Conservation (phyloP, 805 yeast species). For the Priceomyces fermenticarens region DNA sequence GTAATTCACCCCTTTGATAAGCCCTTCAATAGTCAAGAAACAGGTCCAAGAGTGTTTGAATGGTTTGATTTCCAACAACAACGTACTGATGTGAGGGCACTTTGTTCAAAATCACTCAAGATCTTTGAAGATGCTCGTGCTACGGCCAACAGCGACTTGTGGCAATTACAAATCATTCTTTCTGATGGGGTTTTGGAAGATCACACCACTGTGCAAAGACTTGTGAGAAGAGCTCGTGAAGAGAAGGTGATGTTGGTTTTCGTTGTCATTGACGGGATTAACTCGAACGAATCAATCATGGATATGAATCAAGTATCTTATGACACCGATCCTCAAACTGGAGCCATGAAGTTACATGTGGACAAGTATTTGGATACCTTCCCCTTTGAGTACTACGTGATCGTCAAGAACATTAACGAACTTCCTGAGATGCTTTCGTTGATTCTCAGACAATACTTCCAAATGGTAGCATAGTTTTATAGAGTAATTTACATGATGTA, state of each 20-base stretch:
- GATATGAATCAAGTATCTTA: conserved; percentile 94
- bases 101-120: conserved; percentile 68
- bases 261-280: conserved; percentile 88
- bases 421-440: conserved; percentile 88
- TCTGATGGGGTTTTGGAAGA: conserved; percentile 98
- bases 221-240: conserved; percentile 90
- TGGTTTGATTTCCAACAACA: conserved; percentile 90
- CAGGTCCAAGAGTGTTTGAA: conserved; percentile 81
- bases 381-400: conserved; percentile 96
- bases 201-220: conserved; percentile 74
- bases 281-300: conserved; percentile 78
- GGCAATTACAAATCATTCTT: conserved; percentile 90
- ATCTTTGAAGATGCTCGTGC: conserved; percentile 63
- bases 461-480: conserved; percentile 33
- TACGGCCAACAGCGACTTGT: conserved; percentile 56
- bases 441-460: conserved; percentile 91
- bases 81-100: conserved; percentile 74
- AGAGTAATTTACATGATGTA: no score
- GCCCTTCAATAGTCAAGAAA: conserved; percentile 71
- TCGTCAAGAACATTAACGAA: conserved; percentile 84
- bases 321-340: conserved; percentile 58
- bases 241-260: conserved; percentile 92
- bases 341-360: conserved; percentile 71
- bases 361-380: conserved; percentile 85
- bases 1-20: conserved; percentile 88